Base-by-base conservation (phyloP, 2,329 filamentous ascomycete species). In the Sarocladiaceae sp. region DNA sequence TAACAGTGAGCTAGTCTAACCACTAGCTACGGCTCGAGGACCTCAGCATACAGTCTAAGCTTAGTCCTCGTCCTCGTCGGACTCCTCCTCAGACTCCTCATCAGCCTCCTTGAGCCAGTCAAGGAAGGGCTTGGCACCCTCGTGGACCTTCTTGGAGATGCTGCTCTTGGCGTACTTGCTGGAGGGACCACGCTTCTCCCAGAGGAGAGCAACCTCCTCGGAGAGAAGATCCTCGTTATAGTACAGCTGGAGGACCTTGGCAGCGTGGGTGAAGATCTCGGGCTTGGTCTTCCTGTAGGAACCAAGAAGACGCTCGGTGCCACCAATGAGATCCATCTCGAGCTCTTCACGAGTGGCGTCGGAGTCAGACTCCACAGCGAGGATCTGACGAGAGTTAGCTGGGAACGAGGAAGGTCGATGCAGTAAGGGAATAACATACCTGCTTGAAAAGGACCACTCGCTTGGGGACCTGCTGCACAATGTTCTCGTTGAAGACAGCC, bases 111-210 rank as follows among this genome's bases (percentile, higher is more conserved):
- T 80, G 47, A 97, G 88, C 91, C 90, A 97, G 57, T 82, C 85
- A 59, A 96, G 76, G 78, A 98, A 98, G 52, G 87, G 83, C 73
- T 94, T 86, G 44, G 93, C 89, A 53, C 88, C 85, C 75, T 94
- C 91, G 71, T 90, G 88, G 51, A 97, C 89, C 77, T 94, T 95
- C 76, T 89, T 91, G 70, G 88, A 95, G 49, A 82, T 90, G 48
- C 83, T 63, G 49, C 94, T 68, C 63, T 97, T 91, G 55, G 94
- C 87, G 64, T 97, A 97, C 74, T 96, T 96, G 83, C 95, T 96
- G 80, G 88, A 95, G 48, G 91, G 89, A 5, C 34, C 34, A 76
- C 93, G 95, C 61, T 79, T 77, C 53, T 90, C 91, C 91, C 93
- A 98, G 55, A 84, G 83, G 67, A 83, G 86, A 61, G 95, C 80